These are phyloP conservation scores for Phytophthora hybrid DNA, from an alignment of 352 stramenopile species.

Conservation along the genomic window DNA sequence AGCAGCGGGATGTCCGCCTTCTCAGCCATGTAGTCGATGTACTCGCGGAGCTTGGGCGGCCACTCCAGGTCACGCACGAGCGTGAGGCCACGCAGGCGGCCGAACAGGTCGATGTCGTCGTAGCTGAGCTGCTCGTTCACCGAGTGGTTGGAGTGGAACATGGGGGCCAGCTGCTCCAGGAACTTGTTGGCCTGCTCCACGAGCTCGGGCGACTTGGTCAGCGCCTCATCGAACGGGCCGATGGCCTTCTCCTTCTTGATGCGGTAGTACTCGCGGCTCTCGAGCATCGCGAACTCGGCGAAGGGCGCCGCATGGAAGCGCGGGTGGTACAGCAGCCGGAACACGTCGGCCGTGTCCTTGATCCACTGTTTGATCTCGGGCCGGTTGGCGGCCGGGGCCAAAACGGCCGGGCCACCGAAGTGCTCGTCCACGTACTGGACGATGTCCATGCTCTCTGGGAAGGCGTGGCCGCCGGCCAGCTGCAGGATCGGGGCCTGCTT, in stretches of 20 bases:
- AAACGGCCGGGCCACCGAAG: slow-evolving; percentile 48
- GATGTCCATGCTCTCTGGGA: slow-evolving; percentile 72
- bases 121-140: slow-evolving; percentile 68
- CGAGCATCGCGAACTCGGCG: slow-evolving; percentile 54
- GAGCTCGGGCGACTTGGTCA: slow-evolving; percentile 56
- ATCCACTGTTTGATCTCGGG: slow-evolving; percentile 60
- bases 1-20: slow-evolving; percentile 58
- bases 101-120: slow-evolving; percentile 71
- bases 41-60: slow-evolving; percentile 61
- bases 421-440: slow-evolving; percentile 67
- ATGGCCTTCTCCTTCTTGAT: slow-evolving; percentile 61
- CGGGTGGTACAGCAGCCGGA: slow-evolving; percentile 53
- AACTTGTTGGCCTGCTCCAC: slow-evolving; percentile 50
- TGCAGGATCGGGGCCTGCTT: slow-evolving; percentile 68
- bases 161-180: slow-evolving; percentile 41
- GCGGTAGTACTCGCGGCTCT: slow-evolving; percentile 64
- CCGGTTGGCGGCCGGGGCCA: slow-evolving; percentile 41
- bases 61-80: slow-evolving; percentile 64
- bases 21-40: slow-evolving; percentile 60
- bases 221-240: slow-evolving; percentile 45
- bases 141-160: slow-evolving; percentile 54
- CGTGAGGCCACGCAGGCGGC: slow-evolving; percentile 55
- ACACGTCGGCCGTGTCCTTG: slow-evolving; percentile 39
- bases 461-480: slow-evolving; percentile 47
- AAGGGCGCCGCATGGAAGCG: slow-evolving; percentile 55